Percentiles rank a stretch among this genome's conserved stretches.
phyloP scores from a whole-genome alignment of 108 stramenopile species.

The Discostella stelligeroides region DNA sequence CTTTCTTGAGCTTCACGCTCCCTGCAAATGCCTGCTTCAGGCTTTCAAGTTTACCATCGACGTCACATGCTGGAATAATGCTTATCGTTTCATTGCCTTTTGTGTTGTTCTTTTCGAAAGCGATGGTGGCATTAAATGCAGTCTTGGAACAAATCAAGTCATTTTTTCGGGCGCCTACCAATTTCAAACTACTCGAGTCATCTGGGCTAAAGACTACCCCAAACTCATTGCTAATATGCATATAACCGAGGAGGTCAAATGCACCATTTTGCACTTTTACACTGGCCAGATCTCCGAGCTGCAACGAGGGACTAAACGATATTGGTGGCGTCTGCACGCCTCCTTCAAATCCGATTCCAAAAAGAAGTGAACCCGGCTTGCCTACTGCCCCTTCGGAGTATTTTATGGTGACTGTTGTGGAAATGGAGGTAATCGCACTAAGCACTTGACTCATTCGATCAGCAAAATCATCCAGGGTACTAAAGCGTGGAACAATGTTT shows the following conservation, averaged over 20 bases:
- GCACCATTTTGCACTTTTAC: conserved; percentile 22
- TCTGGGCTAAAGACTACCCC: conserved; percentile 23
- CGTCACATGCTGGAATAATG: background rate
- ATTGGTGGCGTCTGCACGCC: conserved; percentile 10
- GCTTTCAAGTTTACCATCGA: background rate
- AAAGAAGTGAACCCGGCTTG: conserved; percentile 12
- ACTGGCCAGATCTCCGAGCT: conserved; percentile 34
- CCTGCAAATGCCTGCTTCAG: background rate
- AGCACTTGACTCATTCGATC: conserved; percentile 20
- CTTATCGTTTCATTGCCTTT: conserved; percentile 6
- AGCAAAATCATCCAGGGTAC: conserved; percentile 16
- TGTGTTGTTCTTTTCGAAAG: conserved; percentile 1
- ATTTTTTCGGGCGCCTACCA: background rate
- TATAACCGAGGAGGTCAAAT: conserved; percentile 5
- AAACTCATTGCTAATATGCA: conserved; percentile 10
- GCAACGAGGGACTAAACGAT: conserved; percentile 17
- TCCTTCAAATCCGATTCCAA: conserved; percentile 25
- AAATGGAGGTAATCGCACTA: background rate
- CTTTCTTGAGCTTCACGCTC: background rate
- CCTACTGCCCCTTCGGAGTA: conserved; percentile 9
- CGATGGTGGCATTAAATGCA: conserved; percentile 11
- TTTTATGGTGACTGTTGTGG: conserved; percentile 12
- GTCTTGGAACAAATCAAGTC: background rate
- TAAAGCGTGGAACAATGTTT: conserved; percentile 20
- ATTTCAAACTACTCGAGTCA: conserved; percentile 12